Evolutionary conservation across 2,329 filamentous ascomycete genomes (phyloP).

Genomic region (Thelonectria discophora): DNA sequence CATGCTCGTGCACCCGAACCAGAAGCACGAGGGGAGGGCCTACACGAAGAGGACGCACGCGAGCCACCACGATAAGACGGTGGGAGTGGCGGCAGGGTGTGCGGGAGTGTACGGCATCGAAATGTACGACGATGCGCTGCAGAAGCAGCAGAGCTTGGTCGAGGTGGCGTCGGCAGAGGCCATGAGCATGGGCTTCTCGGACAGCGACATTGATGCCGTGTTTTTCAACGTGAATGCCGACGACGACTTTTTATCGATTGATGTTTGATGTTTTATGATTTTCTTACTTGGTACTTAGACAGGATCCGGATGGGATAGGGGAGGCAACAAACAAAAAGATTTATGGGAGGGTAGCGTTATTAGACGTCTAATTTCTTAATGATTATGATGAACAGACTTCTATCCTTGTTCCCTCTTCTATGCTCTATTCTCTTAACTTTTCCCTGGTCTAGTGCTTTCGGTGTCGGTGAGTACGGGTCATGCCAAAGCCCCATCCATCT

Average conservation of each 20-base stretch:
- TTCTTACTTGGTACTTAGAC: background rate
- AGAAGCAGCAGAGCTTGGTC: constrained; percentile 8
- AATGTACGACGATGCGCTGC: constrained; percentile 7
- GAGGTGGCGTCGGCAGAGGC: constrained; percentile 7
- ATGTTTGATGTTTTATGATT: constrained; percentile 5
- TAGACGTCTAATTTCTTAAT: background rate
- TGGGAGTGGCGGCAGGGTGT: constrained; percentile 3
- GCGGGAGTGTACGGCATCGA: constrained; percentile 19
- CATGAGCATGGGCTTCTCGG: constrained; percentile 20
- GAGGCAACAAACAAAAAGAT: background rate
- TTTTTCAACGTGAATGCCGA: constrained; percentile 29
- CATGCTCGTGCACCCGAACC: constrained; percentile 19
- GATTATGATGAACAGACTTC: background rate
- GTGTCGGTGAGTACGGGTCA: constrained; percentile 39
- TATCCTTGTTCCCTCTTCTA: too few species aligned
- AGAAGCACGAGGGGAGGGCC: constrained; percentile 20
- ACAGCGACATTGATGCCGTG: constrained; percentile 23
- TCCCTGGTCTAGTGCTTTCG: constrained; percentile 36
- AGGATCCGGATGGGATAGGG: background rate
- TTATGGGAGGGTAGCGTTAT: constrained; percentile 10
- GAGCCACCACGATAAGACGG: too few species aligned
- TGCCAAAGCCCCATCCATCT: constrained; percentile 41
- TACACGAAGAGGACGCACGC: constrained; percentile 26
- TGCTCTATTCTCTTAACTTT: too few species aligned
- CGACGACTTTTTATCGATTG: constrained; percentile 24